Evolutionary conservation across 805 yeast genomes (phyloP).

Genomic region (Henningerozyma blattae): DNA sequence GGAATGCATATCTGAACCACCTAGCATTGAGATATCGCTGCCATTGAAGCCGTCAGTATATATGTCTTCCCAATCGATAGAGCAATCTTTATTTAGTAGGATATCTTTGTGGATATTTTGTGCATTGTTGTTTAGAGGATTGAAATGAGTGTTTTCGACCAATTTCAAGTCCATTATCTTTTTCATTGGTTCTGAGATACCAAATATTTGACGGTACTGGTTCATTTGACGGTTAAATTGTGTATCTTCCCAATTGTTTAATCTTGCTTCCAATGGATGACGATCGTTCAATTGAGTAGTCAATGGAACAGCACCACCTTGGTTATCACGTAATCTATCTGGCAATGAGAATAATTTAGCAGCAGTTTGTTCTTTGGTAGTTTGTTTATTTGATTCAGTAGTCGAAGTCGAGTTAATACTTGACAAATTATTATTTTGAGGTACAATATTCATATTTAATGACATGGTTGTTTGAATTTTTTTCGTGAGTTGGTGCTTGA

Average conservation of each 20-base stretch:
- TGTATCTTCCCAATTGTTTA: constrained; percentile 69
- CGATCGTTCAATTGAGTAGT: constrained; percentile 55
- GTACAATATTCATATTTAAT: not conserved
- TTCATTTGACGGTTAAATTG: constrained; percentile 63
- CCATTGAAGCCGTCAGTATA: too few species aligned
- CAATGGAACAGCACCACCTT: constrained; percentile 44
- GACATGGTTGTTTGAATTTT: too few species aligned
- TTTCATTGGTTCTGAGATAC: constrained; percentile 88
- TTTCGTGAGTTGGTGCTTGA: too few species aligned
- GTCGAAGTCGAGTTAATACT: not conserved
- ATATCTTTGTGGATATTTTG: constrained; percentile 58
- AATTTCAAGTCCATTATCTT: constrained; percentile 80
- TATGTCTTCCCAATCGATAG: constrained; percentile 89
- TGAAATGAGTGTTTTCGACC: constrained; percentile 56
- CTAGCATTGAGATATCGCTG: too few species aligned
- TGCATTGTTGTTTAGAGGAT: constrained; percentile 41
- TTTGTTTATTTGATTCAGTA: not conserved
- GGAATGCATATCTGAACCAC: too few species aligned
- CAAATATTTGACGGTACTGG: constrained; percentile 70
- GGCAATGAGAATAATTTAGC: constrained; percentile 33
- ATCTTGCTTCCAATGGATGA: constrained; percentile 77
- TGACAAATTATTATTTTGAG: not conserved
- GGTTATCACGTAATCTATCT: constrained; percentile 52
- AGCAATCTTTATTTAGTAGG: constrained; percentile 60
- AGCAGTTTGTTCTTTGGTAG: not conserved